Conservation (phyloP, 176 grass and related monocot genomes). For the Hordeum marinum region DNA sequence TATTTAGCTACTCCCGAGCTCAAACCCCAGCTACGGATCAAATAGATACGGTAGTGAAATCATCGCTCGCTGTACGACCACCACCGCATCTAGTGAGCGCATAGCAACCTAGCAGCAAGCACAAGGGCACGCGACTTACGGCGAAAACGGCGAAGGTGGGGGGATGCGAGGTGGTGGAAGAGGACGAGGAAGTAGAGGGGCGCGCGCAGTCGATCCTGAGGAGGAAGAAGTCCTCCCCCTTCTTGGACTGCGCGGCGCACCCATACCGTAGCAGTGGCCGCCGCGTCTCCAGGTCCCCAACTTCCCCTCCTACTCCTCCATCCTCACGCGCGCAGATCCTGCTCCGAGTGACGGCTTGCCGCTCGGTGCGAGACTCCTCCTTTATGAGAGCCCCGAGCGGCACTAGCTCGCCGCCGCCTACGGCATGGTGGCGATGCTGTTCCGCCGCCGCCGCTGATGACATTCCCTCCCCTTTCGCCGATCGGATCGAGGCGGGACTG, state of each 20-base stretch:
- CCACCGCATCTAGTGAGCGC: background rate
- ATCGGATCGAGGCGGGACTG: constrained; percentile 34
- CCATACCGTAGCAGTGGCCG: constrained; percentile 74
- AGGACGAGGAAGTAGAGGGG: constrained; percentile 46
- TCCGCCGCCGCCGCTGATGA: constrained; percentile 6
- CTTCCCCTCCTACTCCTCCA: background rate
- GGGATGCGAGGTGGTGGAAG: constrained; percentile 28
- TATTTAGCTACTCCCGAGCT: background rate
- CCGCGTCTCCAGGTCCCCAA: constrained; percentile 34
- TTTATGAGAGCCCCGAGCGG: constrained; percentile 74
- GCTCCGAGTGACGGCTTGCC: background rate
- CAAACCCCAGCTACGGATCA: background rate
- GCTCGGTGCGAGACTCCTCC: constrained; percentile 54
- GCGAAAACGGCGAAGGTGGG: constrained; percentile 80
- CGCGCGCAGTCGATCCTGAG: constrained; percentile 77
- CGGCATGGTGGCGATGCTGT: constrained; percentile 3
- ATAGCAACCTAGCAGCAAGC: background rate
- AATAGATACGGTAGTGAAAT: constrained; percentile 3
- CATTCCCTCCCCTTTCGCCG: constrained; percentile 28
- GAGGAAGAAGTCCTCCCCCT: constrained; percentile 95
- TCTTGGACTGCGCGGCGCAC: constrained; percentile 87
- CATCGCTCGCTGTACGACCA: background rate
- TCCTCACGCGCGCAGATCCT: constrained; percentile 35
- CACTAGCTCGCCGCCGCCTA: constrained; percentile 39
- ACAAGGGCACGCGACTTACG: constrained; percentile 27